phyloP scores from a whole-genome alignment of 257 asterid genomes.

The Schizonepeta tenuifolia region DNA sequence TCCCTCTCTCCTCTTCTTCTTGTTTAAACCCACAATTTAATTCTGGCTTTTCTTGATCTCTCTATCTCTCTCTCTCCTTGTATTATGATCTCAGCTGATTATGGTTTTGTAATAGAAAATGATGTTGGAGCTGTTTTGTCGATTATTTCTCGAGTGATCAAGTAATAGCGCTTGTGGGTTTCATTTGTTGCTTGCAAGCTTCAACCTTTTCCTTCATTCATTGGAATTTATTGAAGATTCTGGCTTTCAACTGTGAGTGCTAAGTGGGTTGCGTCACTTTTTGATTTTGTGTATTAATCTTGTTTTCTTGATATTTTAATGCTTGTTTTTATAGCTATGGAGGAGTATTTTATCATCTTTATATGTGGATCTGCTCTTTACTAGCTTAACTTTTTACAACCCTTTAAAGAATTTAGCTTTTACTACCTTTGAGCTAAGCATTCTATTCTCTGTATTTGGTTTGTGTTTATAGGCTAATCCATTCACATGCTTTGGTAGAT shows the following conservation, averaged over 20 bases:
- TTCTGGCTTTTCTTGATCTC: slow-evolving; percentile 23
- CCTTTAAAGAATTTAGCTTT: background rate
- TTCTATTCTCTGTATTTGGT: slow-evolving; percentile 1
- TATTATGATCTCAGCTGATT: slow-evolving; percentile 9
- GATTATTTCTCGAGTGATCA: slow-evolving; percentile 25
- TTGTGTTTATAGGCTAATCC: background rate
- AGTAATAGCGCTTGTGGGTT: slow-evolving; percentile 20
- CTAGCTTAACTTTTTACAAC: background rate
- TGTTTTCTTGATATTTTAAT: background rate
- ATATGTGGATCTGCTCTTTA: slow-evolving; percentile 31
- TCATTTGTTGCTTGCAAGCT: slow-evolving; percentile 15
- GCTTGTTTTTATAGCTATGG: background rate
- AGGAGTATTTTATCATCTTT: slow-evolving; percentile 8
- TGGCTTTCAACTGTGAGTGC: slow-evolving; percentile 3
- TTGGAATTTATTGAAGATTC: slow-evolving; percentile 23
- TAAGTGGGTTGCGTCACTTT: slow-evolving; percentile 1
- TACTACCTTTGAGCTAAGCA: slow-evolving; percentile 28
- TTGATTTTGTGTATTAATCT: background rate
- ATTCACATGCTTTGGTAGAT: too few species aligned
- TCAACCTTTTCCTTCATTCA: slow-evolving; percentile 2
- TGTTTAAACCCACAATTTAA: slow-evolving; percentile 19
- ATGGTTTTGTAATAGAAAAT: background rate
- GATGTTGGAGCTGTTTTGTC: slow-evolving; percentile 15
- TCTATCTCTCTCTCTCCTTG: background rate
- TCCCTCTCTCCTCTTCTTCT: background rate